Percentiles rank a stretch among this genome's conserved stretches.
These are phyloP conservation scores for Aspergillus bridgeri DNA, from an alignment of 495 filamentous ascomycete species.

Conservation along the genomic window DNA sequence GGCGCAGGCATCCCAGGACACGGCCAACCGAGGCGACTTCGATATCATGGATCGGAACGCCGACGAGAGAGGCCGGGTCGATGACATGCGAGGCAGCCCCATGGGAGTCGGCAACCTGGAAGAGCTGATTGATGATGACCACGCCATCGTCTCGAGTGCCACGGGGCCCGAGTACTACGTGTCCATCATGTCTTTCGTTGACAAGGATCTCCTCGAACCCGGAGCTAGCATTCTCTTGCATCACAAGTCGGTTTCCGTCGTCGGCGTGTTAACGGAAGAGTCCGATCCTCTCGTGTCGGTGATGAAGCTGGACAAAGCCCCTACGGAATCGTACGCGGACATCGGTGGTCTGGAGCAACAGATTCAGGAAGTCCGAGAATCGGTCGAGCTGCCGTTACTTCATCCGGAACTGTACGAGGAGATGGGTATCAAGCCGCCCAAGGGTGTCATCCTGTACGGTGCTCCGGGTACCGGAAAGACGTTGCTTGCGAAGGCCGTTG, in stretches of 20 bases:
- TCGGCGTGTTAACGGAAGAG: constrained; percentile 95
- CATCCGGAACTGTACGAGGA: constrained; percentile 99
- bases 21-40: constrained; percentile 37
- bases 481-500: constrained; percentile 93
- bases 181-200: constrained; percentile 99
- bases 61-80: constrained; percentile 91
- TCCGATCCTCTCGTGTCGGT: constrained; percentile 94
- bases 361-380: constrained; percentile 97
- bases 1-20: constrained; percentile 67
- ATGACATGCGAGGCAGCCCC: constrained; percentile 97
- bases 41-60: constrained; percentile 69
- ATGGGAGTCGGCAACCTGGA: constrained; percentile 98
- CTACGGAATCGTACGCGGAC: constrained; percentile 96
- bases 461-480: constrained; percentile 98
- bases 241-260: constrained; percentile 96
- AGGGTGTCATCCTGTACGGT: constrained; percentile 99
- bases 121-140: constrained; percentile 99
- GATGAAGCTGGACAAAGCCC: constrained; percentile 99
- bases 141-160: constrained; percentile 96
- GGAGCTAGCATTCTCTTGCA: constrained; percentile 94
- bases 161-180: constrained; percentile 99
- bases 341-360: constrained; percentile 94
- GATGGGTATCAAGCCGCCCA: constrained; percentile 99
- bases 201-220: constrained; percentile 97
- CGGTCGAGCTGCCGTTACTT: constrained; percentile 91